Base-by-base conservation (phyloP, 306 rosid species). In the Malus fusca region DNA sequence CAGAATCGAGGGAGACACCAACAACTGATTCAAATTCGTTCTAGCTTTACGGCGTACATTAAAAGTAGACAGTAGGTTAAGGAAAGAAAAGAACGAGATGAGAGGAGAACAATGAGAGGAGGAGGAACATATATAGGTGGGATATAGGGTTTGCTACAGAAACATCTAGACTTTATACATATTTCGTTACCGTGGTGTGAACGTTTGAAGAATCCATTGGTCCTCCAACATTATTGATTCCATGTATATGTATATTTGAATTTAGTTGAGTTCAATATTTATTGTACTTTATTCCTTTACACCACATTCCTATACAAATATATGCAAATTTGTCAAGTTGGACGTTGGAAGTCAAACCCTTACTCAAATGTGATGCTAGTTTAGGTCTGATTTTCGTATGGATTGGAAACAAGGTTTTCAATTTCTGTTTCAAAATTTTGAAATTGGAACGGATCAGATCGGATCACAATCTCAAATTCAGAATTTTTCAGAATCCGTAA, bases 61-160 rank as follows among this genome's bases (percentile, higher is more conserved):
- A 55, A 61, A 26, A 71, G 65, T 22, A 72, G 53, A 56, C 43
- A 70, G 14, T 23, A 71, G n/a, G 8, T 10, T 25, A 14, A 15
- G 30, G 37, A 26, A 43, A 40, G 21, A 63, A 22, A 10, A 42
- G 53, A 13, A 73, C 11, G 59, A 43, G 64, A 42, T 25, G 43
- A 11, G 43, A 59, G 56, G 26, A 73, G 42, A 14, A 37, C 42
- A 37, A 37, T 37, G 42, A 7, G 59, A n/a, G 69, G 69, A 65
- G 68, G 68, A 25, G 13, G 58, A 42, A 60, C 10, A 61, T n/a
- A n/a, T n/a, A n/a, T 26, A 26, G 14, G 35, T 14, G 42, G 44
- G 30, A 74, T 44, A 74, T 61, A 61, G 68, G 55, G 77, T 46
- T 73, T 42, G 66, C 76, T 72, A 72, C 37, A 56, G 21, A 4